Base-by-base conservation (phyloP, 257 asterid species). In the Rhazya stricta region DNA sequence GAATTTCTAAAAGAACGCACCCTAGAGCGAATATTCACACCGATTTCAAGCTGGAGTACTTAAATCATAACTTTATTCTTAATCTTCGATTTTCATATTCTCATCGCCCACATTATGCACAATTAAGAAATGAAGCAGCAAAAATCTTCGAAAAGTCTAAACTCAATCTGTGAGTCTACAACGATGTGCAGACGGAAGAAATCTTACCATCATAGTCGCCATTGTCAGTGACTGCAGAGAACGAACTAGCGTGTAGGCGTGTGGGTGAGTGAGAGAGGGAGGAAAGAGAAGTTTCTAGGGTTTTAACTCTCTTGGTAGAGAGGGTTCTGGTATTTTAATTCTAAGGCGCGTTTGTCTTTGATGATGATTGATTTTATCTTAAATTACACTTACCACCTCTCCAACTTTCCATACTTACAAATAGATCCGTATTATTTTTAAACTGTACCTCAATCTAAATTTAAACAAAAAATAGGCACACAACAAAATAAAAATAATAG, bases 131-230 rank as follows among this genome's bases (percentile, higher is more conserved):
- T 23, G 41, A 76, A 69, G 4, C 1, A 32, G 36, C 54, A 36
- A 19, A 65, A 21, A 21, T 39, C 18, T 27, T 34, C 10, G 8
- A 8, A 32, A 25, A 53, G 37, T 12, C 9, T 15, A 32, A n/a
- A 25, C 19, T 25, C 30, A 16, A 67, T 25, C 3, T 12, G 8
- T 30, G 11, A 32, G 36, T 13, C 39, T 2, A 1, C 9, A 48
- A 15, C 21, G 43, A 53, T 29, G 23, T 37, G 25, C 23, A 42
- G 3, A 34, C 4, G 43, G 41, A 73, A 9, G 2, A 57, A 6
- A 16, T 9, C 73, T 75, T 63, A 81, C 85, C 85, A 81, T 66
- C 85, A 81, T 78, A 63, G 68, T 15, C 75, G 85, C 69, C 85
- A 81, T 78, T 69, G 43, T 37, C 54, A 73, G 19, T 37, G 65